Evolutionary conservation across 805 yeast genomes (phyloP).

Genomic region (Brettanomyces bruxellensis): DNA sequence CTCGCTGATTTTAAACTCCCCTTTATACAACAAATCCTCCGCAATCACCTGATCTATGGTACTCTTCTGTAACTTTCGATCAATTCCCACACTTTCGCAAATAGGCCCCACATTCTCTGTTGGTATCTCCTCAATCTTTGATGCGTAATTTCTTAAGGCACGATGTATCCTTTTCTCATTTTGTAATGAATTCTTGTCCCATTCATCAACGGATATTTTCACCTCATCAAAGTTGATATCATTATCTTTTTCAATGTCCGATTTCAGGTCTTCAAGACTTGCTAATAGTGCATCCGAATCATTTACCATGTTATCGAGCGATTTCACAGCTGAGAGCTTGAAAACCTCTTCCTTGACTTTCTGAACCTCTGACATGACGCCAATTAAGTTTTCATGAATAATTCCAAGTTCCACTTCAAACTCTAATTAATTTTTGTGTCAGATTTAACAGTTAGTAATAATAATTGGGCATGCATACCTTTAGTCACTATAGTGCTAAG

Average conservation of each 20-base stretch:
- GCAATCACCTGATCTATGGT: slow-evolving; percentile 18
- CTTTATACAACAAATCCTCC: slow-evolving; percentile 24
- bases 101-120: slow-evolving; percentile 4
- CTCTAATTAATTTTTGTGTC: too few relatives aligned
- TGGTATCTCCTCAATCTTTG: slow-evolving; percentile 5
- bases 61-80: not conserved
- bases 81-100: not conserved
- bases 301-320: slow-evolving; percentile 21
- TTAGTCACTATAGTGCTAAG: too few relatives aligned
- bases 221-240: slow-evolving; percentile 8
- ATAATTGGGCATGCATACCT: too few relatives aligned
- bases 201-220: slow-evolving; percentile 9
- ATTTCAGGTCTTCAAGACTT: slow-evolving; percentile 16
- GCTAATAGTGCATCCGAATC: slow-evolving; percentile 21
- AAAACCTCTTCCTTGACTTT: slow-evolving; percentile 23
- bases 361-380: slow-evolving; percentile 11
- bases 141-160: slow-evolving; percentile 17
- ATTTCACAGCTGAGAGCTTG: slow-evolving; percentile 18
- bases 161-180: slow-evolving; percentile 7
- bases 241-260: slow-evolving; percentile 1
- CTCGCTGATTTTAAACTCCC: slow-evolving; percentile 18
- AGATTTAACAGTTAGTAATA: too few relatives aligned
- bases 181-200: slow-evolving; percentile 12
- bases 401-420: too few relatives aligned
- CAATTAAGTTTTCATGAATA: too few relatives aligned